Conservation (phyloP, 129 eudicot species). For the Saussurea involucrata region DNA sequence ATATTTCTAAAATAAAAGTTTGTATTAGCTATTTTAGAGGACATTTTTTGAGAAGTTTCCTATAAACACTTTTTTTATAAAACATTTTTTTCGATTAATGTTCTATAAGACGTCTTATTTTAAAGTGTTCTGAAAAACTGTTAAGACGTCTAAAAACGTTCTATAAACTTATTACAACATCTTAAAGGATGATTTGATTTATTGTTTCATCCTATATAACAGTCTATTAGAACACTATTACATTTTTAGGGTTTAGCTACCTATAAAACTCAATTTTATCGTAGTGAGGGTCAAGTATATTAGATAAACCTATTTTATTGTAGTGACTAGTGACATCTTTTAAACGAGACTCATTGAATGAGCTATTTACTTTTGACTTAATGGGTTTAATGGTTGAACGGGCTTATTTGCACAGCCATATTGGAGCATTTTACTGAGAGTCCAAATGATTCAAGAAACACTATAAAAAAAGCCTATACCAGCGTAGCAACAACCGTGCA, state of each 20-base stretch:
- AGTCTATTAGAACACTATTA: not conserved
- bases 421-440: not conserved
- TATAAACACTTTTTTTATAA: too few relatives aligned
- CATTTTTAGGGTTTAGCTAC: not conserved
- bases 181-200: too few relatives aligned
- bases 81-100: too few relatives aligned
- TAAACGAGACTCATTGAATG: not conserved
- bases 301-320: not conserved
- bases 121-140: too few relatives aligned
- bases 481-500: conserved; percentile 40
- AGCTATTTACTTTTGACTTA: not conserved
- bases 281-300: not conserved
- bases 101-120: too few relatives aligned
- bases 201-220: too few relatives aligned
- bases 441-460: not conserved
- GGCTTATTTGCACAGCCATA: not conserved
- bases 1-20: too few relatives aligned
- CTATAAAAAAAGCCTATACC: conserved; percentile 22
- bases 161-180: too few relatives aligned
- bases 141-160: too few relatives aligned
- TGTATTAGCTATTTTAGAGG: too few relatives aligned
- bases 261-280: too few relatives aligned
- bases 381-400: not conserved
- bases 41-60: too few relatives aligned
- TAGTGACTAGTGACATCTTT: not conserved